Base-by-base conservation (phyloP, 805 yeast genomes). In the Metschnikowia kofuensis region DNA sequence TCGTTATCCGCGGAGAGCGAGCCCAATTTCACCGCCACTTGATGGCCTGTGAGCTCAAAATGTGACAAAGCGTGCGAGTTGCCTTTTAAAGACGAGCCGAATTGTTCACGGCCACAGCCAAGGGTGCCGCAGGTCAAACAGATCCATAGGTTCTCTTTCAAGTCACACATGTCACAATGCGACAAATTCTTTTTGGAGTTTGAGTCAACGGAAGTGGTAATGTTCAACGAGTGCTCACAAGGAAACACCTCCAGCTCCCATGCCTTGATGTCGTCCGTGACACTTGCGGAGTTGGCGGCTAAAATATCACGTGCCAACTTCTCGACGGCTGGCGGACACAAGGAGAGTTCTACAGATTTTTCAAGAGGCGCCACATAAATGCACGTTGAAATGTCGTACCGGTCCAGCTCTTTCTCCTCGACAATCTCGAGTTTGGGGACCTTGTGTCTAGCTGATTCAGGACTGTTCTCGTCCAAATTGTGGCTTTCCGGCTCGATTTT, bases 41-140 rank as follows among this genome's bases (percentile, higher is more conserved):
- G 80, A 67, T 94, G 99, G 0, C 72, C 74, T 0, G 79, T 56
- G 0, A 52, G 35, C 35, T 84, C 80, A 60, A 65, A 84, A 67
- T 94, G 99, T 0, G 67, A 63, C 50, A 92, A 69, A 0, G 96
- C 98, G 65, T 94, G 99, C 0, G 96, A 84, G 62, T 92, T 82
- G 6, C 99, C 99, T n/a, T 90, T 85, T 34, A 72, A 52, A 11
- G 87, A 81, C 26, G 95, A 92, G 34, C 98, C 99, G 62, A 87
- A 89, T 66, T 94, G 99, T 31, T 84, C 83, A 55, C 99, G 75
- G 6, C 99, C 99, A 69, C 99, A 94, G 5, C 97, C 97, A 10
- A 90, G 59, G n/a, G 78, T 70, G 1, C 99, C 99, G 76, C 99
- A 94, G 42, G 79, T 79, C 40, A 94, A 68, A 70, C 99, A 94